Conservation (phyloP, 1,284 basidiomycete species). For the Fomitiporia mediterranea region DNA sequence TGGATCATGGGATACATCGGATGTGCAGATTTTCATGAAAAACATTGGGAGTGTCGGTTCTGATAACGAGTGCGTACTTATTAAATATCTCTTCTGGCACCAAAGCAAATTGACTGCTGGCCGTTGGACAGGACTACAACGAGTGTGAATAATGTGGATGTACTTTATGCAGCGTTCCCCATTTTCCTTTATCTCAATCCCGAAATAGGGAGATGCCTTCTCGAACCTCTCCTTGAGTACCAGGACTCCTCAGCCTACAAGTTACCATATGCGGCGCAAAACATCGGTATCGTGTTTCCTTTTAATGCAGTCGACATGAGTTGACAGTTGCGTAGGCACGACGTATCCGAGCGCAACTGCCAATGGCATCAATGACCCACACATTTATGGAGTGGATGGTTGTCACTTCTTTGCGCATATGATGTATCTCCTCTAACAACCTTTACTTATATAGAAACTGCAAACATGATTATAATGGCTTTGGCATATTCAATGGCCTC, state of each 20-base stretch:
- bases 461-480: slow-evolving; percentile 16
- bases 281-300: slow-evolving; percentile 33
- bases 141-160: slow-evolving; percentile 46
- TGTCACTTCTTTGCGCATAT: not conserved
- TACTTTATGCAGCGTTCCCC: slow-evolving; percentile 44
- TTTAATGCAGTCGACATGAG: not conserved
- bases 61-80: not conserved
- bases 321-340: slow-evolving; percentile 5
- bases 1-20: slow-evolving; percentile 26
- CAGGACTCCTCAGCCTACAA: slow-evolving; percentile 30
- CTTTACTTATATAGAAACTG: slow-evolving; percentile 2
- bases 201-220: slow-evolving; percentile 34
- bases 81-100: not conserved
- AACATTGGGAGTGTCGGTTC: slow-evolving; percentile 13
- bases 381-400: not conserved
- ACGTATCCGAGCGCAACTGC: not conserved
- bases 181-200: slow-evolving; percentile 44
- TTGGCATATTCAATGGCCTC: slow-evolving; percentile 7
- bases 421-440: not conserved
- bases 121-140: not conserved
- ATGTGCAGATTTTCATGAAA: slow-evolving; percentile 23
- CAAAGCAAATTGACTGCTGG: not conserved
- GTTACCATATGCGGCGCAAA: slow-evolving; percentile 35
- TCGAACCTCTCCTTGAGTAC: slow-evolving; percentile 44
- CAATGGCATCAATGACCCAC: not conserved